Evolutionary conservation across 805 yeast species (phyloP).

Genomic region (Yarrowia osloensis): DNA sequence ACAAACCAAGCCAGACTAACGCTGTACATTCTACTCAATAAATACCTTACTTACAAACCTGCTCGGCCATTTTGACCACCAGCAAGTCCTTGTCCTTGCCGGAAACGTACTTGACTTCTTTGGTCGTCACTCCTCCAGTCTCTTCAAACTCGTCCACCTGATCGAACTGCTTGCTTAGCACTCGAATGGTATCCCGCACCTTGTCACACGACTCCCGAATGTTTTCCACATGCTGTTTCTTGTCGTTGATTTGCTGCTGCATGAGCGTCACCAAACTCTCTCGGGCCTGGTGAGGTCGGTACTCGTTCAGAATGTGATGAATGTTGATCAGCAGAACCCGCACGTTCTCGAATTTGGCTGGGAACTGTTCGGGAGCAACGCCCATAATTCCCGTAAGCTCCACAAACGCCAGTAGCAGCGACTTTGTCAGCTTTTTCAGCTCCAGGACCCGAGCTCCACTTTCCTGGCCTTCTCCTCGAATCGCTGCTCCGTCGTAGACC

Average conservation of each 20-base stretch:
- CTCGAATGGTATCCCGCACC: conserved; percentile 46
- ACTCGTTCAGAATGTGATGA: conserved; percentile 88
- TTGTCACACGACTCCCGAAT: conserved; percentile 47
- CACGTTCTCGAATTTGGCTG: conserved; percentile 71
- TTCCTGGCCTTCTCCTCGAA: conserved; percentile 36
- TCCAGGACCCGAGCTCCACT: conserved; percentile 57
- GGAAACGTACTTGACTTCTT: conserved; percentile 24
- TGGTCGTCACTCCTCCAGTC: conserved; percentile 3
- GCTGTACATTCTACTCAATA: not conserved
- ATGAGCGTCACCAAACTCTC: conserved; percentile 79
- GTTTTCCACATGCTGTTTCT: conserved; percentile 39
- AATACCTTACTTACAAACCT: conserved; percentile 8
- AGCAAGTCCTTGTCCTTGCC: conserved; percentile 22
- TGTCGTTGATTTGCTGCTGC: conserved; percentile 59
- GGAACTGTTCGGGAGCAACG: conserved; percentile 66
- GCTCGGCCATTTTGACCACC: conserved; percentile 12
- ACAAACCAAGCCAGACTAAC: too few relatives aligned
- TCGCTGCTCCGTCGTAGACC: conserved; percentile 52
- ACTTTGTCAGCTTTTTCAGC: conserved; percentile 75
- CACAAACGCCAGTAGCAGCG: conserved; percentile 74
- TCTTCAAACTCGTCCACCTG: conserved; percentile 27
- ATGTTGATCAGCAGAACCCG: conserved; percentile 81
- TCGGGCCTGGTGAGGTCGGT: conserved; percentile 92
- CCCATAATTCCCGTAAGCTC: conserved; percentile 79
- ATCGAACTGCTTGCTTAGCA: conserved; percentile 41